These are phyloP conservation scores for Pholiota molesta DNA, from an alignment of 768 basidiomycete genomes.

Conservation along the genomic window DNA sequence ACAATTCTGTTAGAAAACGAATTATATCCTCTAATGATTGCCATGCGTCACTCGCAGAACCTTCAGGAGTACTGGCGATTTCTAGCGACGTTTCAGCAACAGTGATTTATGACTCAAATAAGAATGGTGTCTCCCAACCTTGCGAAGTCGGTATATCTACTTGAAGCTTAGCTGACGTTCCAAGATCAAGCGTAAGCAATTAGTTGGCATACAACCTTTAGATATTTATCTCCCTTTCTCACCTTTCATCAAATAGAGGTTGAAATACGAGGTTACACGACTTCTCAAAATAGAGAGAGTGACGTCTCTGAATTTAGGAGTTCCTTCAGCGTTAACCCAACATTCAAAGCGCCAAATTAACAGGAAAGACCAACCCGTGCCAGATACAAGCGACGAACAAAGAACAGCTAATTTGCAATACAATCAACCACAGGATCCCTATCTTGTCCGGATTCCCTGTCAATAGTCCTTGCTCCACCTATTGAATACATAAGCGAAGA, in stretches of 20 bases:
- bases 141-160: background rate
- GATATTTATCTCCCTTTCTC: no score
- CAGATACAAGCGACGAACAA: background rate
- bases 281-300: background rate
- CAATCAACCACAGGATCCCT: background rate
- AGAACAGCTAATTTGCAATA: background rate
- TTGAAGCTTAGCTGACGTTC: background rate
- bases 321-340: no score
- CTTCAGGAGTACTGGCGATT: slow-evolving; percentile 19
- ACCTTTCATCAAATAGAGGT: background rate
- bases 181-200: background rate
- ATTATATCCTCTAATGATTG: slow-evolving; percentile 26
- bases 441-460: background rate
- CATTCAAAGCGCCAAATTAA: no score
- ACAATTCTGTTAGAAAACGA: background rate
- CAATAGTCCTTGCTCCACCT: background rate
- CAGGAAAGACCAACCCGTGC: background rate
- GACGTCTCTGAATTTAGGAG: background rate
- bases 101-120: no score
- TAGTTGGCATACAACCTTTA: no score
- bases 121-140: background rate
- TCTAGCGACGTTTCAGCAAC: slow-evolving; percentile 14
- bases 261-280: background rate
- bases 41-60: slow-evolving; percentile 25
- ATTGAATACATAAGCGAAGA: background rate